These are phyloP conservation scores for Sporisorium exsertum DNA, from an alignment of 1,284 basidiomycete genomes.

Conservation along the genomic window DNA sequence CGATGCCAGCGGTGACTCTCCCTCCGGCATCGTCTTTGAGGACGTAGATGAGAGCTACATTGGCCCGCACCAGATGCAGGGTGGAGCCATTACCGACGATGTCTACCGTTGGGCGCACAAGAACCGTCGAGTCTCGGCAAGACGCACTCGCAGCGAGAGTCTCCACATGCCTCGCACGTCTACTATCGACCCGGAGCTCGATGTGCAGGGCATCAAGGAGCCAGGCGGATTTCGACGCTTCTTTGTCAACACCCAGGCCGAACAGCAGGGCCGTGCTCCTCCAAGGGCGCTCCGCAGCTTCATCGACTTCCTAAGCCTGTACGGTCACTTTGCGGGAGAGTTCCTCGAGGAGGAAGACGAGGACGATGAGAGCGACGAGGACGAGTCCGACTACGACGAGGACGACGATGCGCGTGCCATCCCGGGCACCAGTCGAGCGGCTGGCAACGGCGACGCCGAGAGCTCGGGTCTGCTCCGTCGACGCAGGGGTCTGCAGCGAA, in stretches of 20 bases:
- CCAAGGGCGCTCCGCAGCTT: slow-evolving; percentile 66
- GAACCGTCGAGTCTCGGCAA: slow-evolving; percentile 50
- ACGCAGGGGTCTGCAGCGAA: slow-evolving; percentile 36
- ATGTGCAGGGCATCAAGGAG: slow-evolving; percentile 61
- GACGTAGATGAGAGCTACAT: slow-evolving; percentile 56
- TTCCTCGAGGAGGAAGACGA: slow-evolving; percentile 63
- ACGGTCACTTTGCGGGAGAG: slow-evolving; percentile 68
- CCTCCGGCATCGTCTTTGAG: slow-evolving; percentile 25
- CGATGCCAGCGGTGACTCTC: slow-evolving; percentile 18
- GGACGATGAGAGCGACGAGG: slow-evolving; percentile 56
- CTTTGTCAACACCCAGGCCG: slow-evolving; percentile 62
- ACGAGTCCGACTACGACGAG: slow-evolving; percentile 44
- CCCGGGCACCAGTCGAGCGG: slow-evolving; percentile 42
- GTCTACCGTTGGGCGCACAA: slow-evolving; percentile 68
- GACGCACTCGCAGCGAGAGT: slow-evolving; percentile 59
- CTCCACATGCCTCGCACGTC: slow-evolving; percentile 62
- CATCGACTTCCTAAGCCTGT: slow-evolving; percentile 67
- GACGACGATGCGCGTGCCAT: slow-evolving; percentile 39
- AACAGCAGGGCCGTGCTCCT: slow-evolving; percentile 60
- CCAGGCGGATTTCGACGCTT: slow-evolving; percentile 66
- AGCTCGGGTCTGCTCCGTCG: slow-evolving; percentile 50
- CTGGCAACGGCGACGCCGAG: slow-evolving; percentile 55
- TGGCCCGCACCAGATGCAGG: slow-evolving; percentile 64
- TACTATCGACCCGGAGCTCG: slow-evolving; percentile 62
- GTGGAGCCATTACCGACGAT: slow-evolving; percentile 67